Evolutionary conservation across 805 yeast genomes (phyloP).

Genomic region (Sugiyamaella qingdaonensis): DNA sequence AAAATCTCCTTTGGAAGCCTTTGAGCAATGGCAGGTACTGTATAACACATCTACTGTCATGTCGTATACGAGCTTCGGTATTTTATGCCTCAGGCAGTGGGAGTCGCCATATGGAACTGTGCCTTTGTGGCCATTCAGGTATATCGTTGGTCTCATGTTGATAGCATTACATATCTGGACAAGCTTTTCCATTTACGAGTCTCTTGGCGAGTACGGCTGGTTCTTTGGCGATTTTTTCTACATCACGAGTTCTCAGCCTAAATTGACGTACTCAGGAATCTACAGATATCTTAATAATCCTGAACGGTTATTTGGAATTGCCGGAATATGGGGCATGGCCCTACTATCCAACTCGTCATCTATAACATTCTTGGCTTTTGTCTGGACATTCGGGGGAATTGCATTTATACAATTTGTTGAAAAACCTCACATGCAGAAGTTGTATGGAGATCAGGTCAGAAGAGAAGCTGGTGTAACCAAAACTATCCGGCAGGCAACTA

Average conservation of each 20-base stretch:
- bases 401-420: slow-evolving; percentile 70
- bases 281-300: slow-evolving; percentile 81
- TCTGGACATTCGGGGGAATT: slow-evolving; percentile 66
- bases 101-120: slow-evolving; percentile 23
- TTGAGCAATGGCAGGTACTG: slow-evolving; percentile 67
- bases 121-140: slow-evolving; percentile 44
- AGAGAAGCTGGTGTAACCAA: slow-evolving; percentile 47
- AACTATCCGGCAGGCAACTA: slow-evolving; percentile 33
- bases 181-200: slow-evolving; percentile 59
- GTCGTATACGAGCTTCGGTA: slow-evolving; percentile 52
- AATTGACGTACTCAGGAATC: slow-evolving; percentile 71
- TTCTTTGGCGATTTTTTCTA: slow-evolving; percentile 82
- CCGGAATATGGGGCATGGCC: slow-evolving; percentile 73
- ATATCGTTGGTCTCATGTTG: slow-evolving; percentile 56
- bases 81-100: slow-evolving; percentile 30
- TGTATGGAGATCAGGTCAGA: slow-evolving; percentile 62
- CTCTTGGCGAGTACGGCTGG: slow-evolving; percentile 85
- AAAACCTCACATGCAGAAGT: slow-evolving; percentile 68
- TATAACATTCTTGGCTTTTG: slow-evolving; percentile 48
- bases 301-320: slow-evolving; percentile 70
- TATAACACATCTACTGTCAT: slow-evolving; percentile 51
- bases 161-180: slow-evolving; percentile 64
- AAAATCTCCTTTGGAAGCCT: slow-evolving; percentile 58
- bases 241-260: slow-evolving; percentile 40
- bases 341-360: slow-evolving; percentile 49